These are phyloP conservation scores for Crotalaria pallida DNA, from an alignment of 306 rosid genomes.

Conservation along the genomic window DNA sequence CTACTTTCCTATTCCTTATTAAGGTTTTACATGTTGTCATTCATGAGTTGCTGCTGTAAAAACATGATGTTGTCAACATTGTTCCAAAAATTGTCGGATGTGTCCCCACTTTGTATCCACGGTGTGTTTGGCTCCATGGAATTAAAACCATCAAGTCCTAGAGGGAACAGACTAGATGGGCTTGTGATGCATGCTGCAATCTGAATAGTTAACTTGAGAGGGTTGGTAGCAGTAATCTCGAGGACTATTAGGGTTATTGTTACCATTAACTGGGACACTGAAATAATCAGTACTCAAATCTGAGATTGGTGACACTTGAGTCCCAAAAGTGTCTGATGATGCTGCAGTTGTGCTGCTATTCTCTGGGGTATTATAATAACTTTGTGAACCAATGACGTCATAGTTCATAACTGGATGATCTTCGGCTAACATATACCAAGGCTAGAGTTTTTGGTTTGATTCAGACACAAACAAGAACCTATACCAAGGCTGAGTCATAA, in stretches of 20 bases:
- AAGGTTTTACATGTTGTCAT: constrained; percentile 25
- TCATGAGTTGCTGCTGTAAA: constrained; percentile 54
- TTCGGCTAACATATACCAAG: no score
- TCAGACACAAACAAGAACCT: no score
- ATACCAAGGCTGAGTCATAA: no score
- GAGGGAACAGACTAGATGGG: constrained; percentile 25
- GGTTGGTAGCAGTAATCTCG: constrained; percentile 29
- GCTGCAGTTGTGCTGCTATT: constrained; percentile 57
- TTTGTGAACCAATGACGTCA: constrained; percentile 24
- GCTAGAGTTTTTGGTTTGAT: no score
- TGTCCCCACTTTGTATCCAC: constrained; percentile 53
- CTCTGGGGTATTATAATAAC: constrained; percentile 64
- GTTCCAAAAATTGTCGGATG: constrained; percentile 63
- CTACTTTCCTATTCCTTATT: background rate
- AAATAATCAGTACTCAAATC: constrained; percentile 44
- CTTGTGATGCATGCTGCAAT: constrained; percentile 40
- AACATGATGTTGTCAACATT: constrained; percentile 60
- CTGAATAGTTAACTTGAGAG: constrained; percentile 19
- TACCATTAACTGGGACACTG: constrained; percentile 16
- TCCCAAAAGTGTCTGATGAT: constrained; percentile 73
- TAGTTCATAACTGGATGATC: background rate
- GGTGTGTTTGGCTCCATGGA: constrained; percentile 40
- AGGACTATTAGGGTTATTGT: constrained; percentile 25
- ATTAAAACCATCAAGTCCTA: constrained; percentile 44
- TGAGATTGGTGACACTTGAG: constrained; percentile 55